Percentiles rank a stretch among this genome's conserved stretches.
Evolutionary conservation across 2,329 filamentous ascomycete genomes (phyloP).

Genomic region (Neonectria magnoliae): DNA sequence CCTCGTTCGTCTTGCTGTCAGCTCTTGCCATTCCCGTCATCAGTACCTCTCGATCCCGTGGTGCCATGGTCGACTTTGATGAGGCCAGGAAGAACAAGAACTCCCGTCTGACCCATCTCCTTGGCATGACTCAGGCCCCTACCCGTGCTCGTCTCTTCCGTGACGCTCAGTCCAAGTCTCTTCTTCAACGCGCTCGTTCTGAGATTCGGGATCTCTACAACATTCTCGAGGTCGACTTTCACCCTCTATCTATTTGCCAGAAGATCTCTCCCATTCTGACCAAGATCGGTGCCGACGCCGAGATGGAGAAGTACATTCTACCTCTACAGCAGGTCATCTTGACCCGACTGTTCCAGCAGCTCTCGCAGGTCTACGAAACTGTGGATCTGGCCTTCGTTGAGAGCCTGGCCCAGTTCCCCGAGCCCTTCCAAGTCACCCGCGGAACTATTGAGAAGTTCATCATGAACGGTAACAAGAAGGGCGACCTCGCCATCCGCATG

Average conservation of each 20-base stretch:
- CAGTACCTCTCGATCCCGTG: conserved; percentile 95
- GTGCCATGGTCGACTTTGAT: conserved; percentile 95
- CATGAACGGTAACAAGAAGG: conserved; percentile 99
- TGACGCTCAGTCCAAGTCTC: conserved; percentile 92
- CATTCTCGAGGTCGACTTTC: conserved; percentile 98
- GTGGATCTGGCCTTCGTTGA: conserved; percentile 95
- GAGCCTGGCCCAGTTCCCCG: conserved; percentile 92
- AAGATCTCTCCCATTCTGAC: conserved; percentile 97
- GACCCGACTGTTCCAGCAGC: conserved; percentile 96
- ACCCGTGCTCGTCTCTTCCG: conserved; percentile 93
- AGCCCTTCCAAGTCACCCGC: conserved; percentile 91
- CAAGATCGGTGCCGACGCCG: conserved; percentile 90
- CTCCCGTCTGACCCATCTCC: conserved; percentile 91
- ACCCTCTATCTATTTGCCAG: conserved; percentile 97
- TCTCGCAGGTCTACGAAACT: conserved; percentile 98
- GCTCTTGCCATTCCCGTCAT: conserved; percentile 99
- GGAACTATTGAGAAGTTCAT: conserved; percentile 99
- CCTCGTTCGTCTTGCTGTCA: conserved; percentile 94
- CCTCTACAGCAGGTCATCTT: conserved; percentile 98
- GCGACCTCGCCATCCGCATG: conserved; percentile 93
- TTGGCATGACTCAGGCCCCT: conserved; percentile 91
- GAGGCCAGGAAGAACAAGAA: conserved; percentile 99
- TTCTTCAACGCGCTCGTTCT: conserved; percentile 89
- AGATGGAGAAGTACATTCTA: conserved; percentile 97
- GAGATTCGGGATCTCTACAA: conserved; percentile 98